Evolutionary conservation across 179 eudicot genomes (phyloP), one percentile per base, ranked within the genome.

Genomic region (Actinidia chinensis): DNA sequence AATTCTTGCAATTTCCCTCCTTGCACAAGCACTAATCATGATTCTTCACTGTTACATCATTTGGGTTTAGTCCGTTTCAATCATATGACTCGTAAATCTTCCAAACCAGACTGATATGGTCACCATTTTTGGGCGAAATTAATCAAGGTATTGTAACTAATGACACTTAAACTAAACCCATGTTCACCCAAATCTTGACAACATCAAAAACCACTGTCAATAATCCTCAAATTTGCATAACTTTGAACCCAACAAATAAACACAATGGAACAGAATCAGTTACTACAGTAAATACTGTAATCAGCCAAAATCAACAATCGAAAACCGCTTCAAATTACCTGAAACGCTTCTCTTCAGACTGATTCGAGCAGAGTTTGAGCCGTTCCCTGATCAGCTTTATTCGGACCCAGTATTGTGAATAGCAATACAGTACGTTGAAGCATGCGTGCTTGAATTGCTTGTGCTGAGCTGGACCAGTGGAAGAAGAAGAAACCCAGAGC

Each of bases 61-160:
- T 93, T 47, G 95, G 97, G 71, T 82, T 84, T 33, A 82, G 77
- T 81, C 92, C 48, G 86, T 84, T 48, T 80, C 71, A 22, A 90
- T 80, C 97, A 95, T 90, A 82, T 87, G 88, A n/a, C 87, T 88
- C 93, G 79, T 93, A 95, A n/a, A 95, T 86, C 81, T 77, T 86
- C 98, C 97, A 93, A 82, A 93, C 86, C 81, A 91, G 73, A 43
- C 43, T 33, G 17, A 58, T 66, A 22, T 52, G 80, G 46, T 85
- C 87, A 17, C 90, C n/a, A 84, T 58, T 86, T 95, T 74, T 80
- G 87, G 58, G 84, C 81, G 36, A 88, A 86, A 77, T 91, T 84
- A 73, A 90, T 81, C 84, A 95, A 82, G 74, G 85, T 87, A 87
- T 93, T 95, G 84, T 88, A 95, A 61, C 86, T 95, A 71, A 82